Conservation (phyloP, 441 rosid species). For the Populus trichocarpa region DNA sequence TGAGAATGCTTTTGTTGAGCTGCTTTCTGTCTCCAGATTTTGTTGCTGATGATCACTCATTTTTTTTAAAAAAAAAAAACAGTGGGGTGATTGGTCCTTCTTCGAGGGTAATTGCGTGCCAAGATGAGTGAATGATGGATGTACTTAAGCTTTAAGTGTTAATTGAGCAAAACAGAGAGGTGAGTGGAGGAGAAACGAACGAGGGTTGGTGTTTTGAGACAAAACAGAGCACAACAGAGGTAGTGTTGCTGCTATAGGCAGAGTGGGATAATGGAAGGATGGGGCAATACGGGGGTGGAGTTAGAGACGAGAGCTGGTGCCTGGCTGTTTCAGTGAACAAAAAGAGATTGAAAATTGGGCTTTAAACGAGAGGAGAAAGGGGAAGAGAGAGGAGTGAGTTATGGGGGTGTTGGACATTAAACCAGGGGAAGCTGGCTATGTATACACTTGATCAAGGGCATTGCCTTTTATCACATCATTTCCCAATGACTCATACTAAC, state of each 20-base stretch:
- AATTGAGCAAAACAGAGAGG: not conserved
- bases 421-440: not conserved
- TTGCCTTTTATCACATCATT: conserved; percentile 15
- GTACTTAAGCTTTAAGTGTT: no score
- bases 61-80: not conserved
- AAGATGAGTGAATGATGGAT: not conserved
- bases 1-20: conserved; percentile 34
- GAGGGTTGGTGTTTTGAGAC: not conserved
- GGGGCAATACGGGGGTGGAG: not conserved
- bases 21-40: conserved; percentile 34
- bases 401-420: not conserved
- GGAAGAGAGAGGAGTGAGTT: not conserved
- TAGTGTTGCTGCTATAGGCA: not conserved
- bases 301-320: not conserved
- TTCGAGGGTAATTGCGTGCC: not conserved
- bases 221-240: not conserved
- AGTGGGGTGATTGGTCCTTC: not conserved
- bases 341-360: not conserved
- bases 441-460: not conserved
- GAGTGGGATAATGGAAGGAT: not conserved
- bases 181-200: not conserved
- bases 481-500: conserved; percentile 20
- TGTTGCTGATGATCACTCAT: conserved; percentile 28
- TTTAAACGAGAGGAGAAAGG: not conserved
- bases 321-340: not conserved